Percentiles rank a stretch among this genome's conserved stretches.
phyloP scores from a whole-genome alignment of 495 filamentous ascomycete species.

The Trichoderma asperelloides region DNA sequence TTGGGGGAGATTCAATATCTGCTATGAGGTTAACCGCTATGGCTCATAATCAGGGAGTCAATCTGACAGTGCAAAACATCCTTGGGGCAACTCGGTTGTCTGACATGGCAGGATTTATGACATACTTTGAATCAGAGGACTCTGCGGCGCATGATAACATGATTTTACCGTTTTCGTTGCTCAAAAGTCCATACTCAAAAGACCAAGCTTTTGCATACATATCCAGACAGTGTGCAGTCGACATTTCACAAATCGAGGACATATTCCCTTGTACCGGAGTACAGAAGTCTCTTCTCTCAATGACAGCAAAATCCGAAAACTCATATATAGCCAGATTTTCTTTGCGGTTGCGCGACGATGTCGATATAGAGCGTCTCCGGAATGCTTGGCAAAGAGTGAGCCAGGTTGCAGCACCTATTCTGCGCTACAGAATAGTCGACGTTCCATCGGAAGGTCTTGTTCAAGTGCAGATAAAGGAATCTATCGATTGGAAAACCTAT shows the following conservation, averaged over 20 bases:
- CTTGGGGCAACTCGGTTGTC: conserved; percentile 14
- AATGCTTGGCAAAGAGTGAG: neutral
- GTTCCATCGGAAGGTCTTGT: neutral
- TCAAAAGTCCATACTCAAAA: neutral
- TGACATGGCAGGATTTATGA: conserved; percentile 10
- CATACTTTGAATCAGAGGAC: too few species aligned
- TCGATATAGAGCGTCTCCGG: neutral
- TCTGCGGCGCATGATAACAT: neutral
- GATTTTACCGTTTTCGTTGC: neutral
- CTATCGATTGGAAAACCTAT: neutral
- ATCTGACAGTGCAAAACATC: conserved; percentile 22
- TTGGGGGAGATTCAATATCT: conserved; percentile 32
- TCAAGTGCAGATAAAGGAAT: neutral
- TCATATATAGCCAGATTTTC: neutral
- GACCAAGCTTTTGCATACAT: neutral
- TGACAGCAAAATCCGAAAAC: neutral
- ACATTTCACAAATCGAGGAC: neutral
- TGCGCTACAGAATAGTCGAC: neutral
- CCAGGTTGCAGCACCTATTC: neutral
- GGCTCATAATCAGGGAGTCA: conserved; percentile 14
- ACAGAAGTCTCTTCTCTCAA: neutral
- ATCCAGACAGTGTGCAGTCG: neutral
- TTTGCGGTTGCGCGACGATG: neutral
- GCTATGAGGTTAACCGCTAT: conserved; percentile 32
- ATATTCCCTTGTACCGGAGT: neutral